Evolutionary conservation across 1,284 basidiomycete species (phyloP).

Genomic region (Trichosporon inkin): DNA sequence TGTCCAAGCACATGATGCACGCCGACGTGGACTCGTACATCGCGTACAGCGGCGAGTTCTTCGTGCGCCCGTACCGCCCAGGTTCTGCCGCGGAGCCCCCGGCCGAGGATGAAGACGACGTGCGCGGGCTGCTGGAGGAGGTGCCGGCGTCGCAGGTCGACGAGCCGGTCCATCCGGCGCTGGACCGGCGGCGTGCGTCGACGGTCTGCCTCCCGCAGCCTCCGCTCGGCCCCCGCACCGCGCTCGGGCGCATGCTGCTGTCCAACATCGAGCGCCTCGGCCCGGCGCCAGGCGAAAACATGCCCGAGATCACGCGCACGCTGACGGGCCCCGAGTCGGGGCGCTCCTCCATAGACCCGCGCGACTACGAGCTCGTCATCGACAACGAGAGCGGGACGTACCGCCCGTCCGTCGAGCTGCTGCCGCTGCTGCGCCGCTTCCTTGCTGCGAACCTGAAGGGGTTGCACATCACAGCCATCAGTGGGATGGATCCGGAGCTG

Average conservation of each 20-base stretch:
- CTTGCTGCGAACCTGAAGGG: constrained; percentile 65
- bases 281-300: neutral
- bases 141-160: neutral
- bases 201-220: neutral
- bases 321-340: constrained; percentile 1
- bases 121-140: constrained; percentile 10
- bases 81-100: too few species aligned
- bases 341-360: constrained; percentile 32
- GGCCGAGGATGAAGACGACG: constrained; percentile 32
- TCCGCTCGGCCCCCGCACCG: neutral
- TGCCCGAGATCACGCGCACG: neutral
- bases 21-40: constrained; percentile 53
- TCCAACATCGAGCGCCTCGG: neutral
- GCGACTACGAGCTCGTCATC: constrained; percentile 55
- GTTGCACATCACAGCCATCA: constrained; percentile 58
- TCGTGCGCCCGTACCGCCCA: constrained; percentile 20
- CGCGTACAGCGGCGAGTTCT: constrained; percentile 45
- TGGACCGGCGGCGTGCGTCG: neutral
- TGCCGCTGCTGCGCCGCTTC: constrained; percentile 50
- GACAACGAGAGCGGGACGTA: constrained; percentile 58
- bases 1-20: constrained; percentile 58
- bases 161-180: neutral
- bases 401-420: constrained; percentile 51
- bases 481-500: constrained; percentile 57
- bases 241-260: neutral